Base-by-base conservation (phyloP, 352 stramenopile genomes). In the Globisporangium takayamanum region DNA sequence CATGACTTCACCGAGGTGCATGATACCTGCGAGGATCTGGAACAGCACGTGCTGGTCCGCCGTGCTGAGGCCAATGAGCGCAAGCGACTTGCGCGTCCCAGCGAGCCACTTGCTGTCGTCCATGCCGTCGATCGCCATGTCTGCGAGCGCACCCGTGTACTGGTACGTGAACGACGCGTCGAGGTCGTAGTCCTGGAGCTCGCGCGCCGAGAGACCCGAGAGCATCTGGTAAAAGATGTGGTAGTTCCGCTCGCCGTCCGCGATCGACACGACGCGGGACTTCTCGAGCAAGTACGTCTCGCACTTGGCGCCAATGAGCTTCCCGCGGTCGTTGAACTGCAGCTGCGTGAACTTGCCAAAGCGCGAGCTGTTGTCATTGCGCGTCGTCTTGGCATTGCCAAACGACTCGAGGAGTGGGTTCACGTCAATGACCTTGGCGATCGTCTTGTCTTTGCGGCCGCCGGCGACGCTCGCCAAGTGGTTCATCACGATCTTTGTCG, bases 171-270 rank as follows among this genome's bases (percentile, higher is more conserved):
- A 77, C 18, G 73, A 66, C 30, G 77, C 66, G 50, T 95, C 78
- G 3, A 95, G 69, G 16, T 83, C 70, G 52, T 84, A 82, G 1
- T 87, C 80, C 36, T 79, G 69, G 2, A 78, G 71, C 59, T 90
- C 78, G 3, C 60, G 54, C 14, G 64, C 66, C 12, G 81, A 73
- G 7, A 95, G 65, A 54, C 85, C 85, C 25, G 77, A 64, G 16
- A 95, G 69, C 54, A 95, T 80, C 72, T 99, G 94, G 70, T 99
- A 99, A 68, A 99, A 99, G 63, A 98, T 97, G 69, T 99, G 96
- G 73, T 98, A 99, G 64, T 98, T 98, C 26, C 96, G 84, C 72
- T 99, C 95, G 14, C 95, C 95, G n/a, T 97, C 87, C 5, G 92
- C 89, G 66, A 98, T 97, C 12, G 81, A 92, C 26, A 97, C 92